phyloP scores from a whole-genome alignment of 2,329 filamentous ascomycete genomes.

The Aphanoascus verrucosus region DNA sequence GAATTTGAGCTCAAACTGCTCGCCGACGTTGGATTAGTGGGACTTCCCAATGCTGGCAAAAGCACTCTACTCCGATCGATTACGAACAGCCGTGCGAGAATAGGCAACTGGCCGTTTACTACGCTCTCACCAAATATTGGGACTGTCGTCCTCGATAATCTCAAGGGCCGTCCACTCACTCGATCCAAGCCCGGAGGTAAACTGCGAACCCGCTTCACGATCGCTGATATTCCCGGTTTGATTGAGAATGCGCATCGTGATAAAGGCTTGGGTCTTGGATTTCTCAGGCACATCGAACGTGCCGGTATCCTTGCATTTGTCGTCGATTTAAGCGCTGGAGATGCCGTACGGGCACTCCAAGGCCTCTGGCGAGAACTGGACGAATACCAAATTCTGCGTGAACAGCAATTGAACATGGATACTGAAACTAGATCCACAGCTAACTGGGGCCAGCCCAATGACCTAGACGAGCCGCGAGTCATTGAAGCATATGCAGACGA shows the following conservation, averaged over 20 bases:
- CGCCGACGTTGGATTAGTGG: conserved; percentile 88
- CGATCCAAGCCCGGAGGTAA: conserved; percentile 40
- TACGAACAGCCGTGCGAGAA: conserved; percentile 75
- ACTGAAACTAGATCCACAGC: conserved; percentile 11
- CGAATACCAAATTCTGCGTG: conserved; percentile 72
- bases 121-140: conserved; percentile 92
- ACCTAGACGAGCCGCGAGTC: conserved; percentile 12
- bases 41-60: conserved; percentile 91
- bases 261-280: conserved; percentile 78
- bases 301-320: conserved; percentile 91
- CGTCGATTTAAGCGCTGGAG: conserved; percentile 67
- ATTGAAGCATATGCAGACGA: conserved; percentile 13
- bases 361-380: conserved; percentile 84
- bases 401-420: conserved; percentile 49
- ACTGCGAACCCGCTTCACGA: conserved; percentile 69
- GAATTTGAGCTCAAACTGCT: conserved; percentile 90
- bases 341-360: conserved; percentile 68
- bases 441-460: not conserved
- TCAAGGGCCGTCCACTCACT: conserved; percentile 60
- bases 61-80: conserved; percentile 80
- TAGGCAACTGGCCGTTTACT: conserved; percentile 95
- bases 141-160: conserved; percentile 82
- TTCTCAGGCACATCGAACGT: conserved; percentile 87
- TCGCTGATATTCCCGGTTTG: conserved; percentile 90
- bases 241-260: conserved; percentile 90